Conservation (phyloP, 257 asterid species). For the Knoxia roxburghii region DNA sequence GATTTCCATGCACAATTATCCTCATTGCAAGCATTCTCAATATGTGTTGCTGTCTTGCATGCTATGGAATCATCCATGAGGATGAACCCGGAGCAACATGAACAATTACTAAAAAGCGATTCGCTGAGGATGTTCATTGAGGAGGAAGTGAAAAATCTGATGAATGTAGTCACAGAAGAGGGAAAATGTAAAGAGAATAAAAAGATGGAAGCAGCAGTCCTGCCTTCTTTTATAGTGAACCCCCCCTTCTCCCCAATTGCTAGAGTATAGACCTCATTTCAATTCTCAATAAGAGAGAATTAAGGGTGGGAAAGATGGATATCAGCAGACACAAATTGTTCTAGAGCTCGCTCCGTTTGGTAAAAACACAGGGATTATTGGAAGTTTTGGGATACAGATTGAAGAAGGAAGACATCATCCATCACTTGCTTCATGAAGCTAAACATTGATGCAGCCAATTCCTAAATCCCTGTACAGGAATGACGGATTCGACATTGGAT, state of each 20-base stretch:
- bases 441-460: not conserved
- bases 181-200: constrained; percentile 38
- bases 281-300: not conserved
- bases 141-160: constrained; percentile 47
- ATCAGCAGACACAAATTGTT: not conserved
- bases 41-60: constrained; percentile 67
- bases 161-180: constrained; percentile 46
- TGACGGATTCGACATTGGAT: not conserved
- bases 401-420: not conserved
- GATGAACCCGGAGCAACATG: constrained; percentile 38
- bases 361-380: not conserved
- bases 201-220: constrained; percentile 42
- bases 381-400: not conserved
- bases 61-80: constrained; percentile 48
- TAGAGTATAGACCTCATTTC: constrained; percentile 47
- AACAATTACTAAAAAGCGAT: constrained; percentile 41
- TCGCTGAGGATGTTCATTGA: constrained; percentile 49
- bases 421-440: not conserved
- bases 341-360: not conserved
- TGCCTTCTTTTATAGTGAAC: constrained; percentile 60
- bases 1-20: constrained; percentile 87
- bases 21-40: constrained; percentile 83
- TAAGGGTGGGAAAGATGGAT: not conserved
- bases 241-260: constrained; percentile 93
- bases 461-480: not conserved